Evolutionary conservation across 768 basidiomycete species (phyloP), one percentile per base, ranked within the genome.

Genomic region (Lactifluus hygrophoroides): DNA sequence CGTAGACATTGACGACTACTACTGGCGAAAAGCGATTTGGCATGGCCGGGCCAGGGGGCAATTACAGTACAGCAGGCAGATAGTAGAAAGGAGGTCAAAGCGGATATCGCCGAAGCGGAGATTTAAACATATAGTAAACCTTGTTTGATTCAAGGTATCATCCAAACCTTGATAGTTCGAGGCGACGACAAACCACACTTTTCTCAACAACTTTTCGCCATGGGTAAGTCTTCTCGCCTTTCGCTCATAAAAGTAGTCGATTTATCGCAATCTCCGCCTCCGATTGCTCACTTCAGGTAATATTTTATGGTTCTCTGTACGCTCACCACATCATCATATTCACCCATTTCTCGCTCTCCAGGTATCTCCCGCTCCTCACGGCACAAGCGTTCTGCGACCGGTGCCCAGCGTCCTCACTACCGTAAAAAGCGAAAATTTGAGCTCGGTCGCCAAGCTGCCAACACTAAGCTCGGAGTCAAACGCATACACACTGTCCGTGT

Each of bases 401-500:
- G 91, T 69, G 91, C 89, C 60, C 89, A 93, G 76, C 87, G 89
- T 68, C 85, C 93, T 68, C 85, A 88, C 78, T 95, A 94, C 80
- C 92, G 95, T 82, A 99, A 99, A 84, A 99, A 98, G 91, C 86
- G 96, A 87, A 97, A 98, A 80, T 98, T 98, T 77, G 96, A 99
- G 82, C 86, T 97, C 69, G 96, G 95, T 72, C 93, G 96, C 72
- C 96, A 98, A 73, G 80, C 96, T 58, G 96, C 96, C 66, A 93
- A 78, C 82, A 99, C 96, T 71, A 97, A 91, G 80, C 85, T 99
- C 65, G 94, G 96, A 51, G 70, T 86, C 55, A 98, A 98, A 80
- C 90, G 96, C 61, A 77, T 99, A 68, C 96, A 98, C 78, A 82
- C 84, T 55, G 94, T 99, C 64, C 90, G 96, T 69, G 86, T 88